A percentile compares a stretch with the other conserved stretches of the same genome.
phyloP scores from a whole-genome alignment of 495 filamentous ascomycete genomes.

The Aspergillus saccharolyticus region DNA sequence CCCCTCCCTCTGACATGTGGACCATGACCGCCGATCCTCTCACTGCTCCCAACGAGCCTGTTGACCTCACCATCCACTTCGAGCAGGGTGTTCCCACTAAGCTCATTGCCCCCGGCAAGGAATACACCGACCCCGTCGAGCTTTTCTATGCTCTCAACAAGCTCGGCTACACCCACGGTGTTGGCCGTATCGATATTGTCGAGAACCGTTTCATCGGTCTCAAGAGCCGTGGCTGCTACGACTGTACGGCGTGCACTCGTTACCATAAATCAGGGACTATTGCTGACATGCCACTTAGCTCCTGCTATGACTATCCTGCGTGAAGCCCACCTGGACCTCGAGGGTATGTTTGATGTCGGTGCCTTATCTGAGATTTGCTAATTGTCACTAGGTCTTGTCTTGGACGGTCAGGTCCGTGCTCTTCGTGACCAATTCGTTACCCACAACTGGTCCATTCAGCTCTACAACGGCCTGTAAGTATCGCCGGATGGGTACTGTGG shows the following conservation, averaged over 20 bases:
- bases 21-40: constrained; percentile 69
- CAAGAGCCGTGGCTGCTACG: constrained; percentile 90
- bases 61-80: constrained; percentile 74
- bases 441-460: constrained; percentile 58
- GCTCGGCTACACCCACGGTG: constrained; percentile 70
- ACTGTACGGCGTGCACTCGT: constrained; percentile 25
- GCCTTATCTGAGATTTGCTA: too few relatives aligned
- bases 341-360: too few relatives aligned
- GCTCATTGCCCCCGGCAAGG: constrained; percentile 59
- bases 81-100: constrained; percentile 79
- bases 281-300: constrained; percentile 31
- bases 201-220: constrained; percentile 85
- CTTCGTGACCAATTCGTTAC: constrained; percentile 78
- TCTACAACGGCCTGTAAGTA: constrained; percentile 14
- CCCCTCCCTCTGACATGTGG: constrained; percentile 79
- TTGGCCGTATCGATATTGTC: constrained; percentile 86
- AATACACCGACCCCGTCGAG: constrained; percentile 67
- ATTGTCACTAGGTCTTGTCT: constrained; percentile 73
- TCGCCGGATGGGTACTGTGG: constrained; percentile 24
- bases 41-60: constrained; percentile 69
- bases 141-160: constrained; percentile 76
- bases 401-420: constrained; percentile 79
- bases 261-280: background rate
- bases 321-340: constrained; percentile 56
- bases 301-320: constrained; percentile 67